Evolutionary conservation across 768 basidiomycete species (phyloP), one percentile per base, ranked within the genome.

Genomic region (Boletus vermiculosoides): DNA sequence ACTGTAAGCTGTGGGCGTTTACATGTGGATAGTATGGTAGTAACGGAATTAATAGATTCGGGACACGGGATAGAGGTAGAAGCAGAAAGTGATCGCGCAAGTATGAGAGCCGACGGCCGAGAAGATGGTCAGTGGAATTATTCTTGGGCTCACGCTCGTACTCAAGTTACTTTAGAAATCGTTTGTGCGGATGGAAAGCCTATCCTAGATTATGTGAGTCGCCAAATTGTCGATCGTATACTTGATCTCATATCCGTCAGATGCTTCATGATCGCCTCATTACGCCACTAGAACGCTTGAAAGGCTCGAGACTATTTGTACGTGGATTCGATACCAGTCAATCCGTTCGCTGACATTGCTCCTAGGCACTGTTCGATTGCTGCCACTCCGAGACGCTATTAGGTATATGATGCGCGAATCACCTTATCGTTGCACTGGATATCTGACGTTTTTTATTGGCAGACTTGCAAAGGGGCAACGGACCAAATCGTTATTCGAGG

Each of bases 51-150:
- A 10, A 34, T 23, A 69, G 68, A 54, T 50, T 66, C 65, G 0
- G 69, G 69, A 0, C 69, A 72, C 5, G 70, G 59, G 0, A 2
- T 63, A 8, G 62, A 70, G 45, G 57, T 58, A 8, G 62, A 70
- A 40, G 57, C 58, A 37, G 51, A 58, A 3, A 45, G 53, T 41
- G 53, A 80, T 47, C 66, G 68, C 2, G 75, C 69, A 25, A 45
- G 52, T 5, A 67, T 56, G 20, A 81, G 83, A 57, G 76, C 79
- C n/a, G 78, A 82, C 50, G 77, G 80, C 2, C 63, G 66, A 50
- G 79, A 83, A 54, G 79, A 79, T 65, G 80, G 83, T 82, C 2
- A 55, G 63, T 50, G 7, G 22, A 20, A 3, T 34, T 18, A 3
- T 34, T 37, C 4, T 20, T 25, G 6, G n/a, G 9, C 41, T 54